Evolutionary conservation across 805 yeast species (phyloP), one percentile per base, ranked within the genome.

Genomic region (Pichia occidentalis): DNA sequence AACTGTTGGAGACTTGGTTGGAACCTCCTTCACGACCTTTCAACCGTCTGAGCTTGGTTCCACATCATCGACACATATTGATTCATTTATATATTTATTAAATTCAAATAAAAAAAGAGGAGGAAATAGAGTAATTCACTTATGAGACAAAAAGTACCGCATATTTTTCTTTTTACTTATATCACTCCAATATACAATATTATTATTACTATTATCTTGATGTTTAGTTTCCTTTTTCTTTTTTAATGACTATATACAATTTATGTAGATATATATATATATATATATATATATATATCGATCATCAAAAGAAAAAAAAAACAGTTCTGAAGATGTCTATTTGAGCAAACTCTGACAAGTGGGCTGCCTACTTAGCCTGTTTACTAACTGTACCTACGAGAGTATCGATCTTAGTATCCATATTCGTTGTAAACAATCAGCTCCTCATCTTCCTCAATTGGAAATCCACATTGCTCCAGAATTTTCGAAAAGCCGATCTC

Each of bases 391-490:
- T 6, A 24, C 4, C 7, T 24, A 24, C 16, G 29, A 30, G 13
- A n/a, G n/a, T n/a, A n/a, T n/a, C n/a, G n/a, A n/a, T n/a, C n/a
- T 49, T 60, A 79, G 51, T 80, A 82, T 43, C 79, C 75, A 52
- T 77, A 79, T 49, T 80, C 86, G 46, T 70, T 71, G n/a, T 75
- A 64, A n/a, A 66, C 63, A 39, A 64, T 57, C 14, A 44, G 40
- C 10, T 73, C 79, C 18, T 76, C 69, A 7, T 80, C 73, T 48
- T 65, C 51, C 28, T 53, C 61, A 24, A 55, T 71, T 17, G 80
- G 78, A 56, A 80, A 79, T 1, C 92, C 90, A 49, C 81, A 71
- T 29, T 68, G 71, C n/a, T 64, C 53, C 45, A 85, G 62, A n/a
- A 84, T 65, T n/a, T 60, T 60, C 32, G 64, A 62, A 3, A 76